A percentile compares a stretch with the other conserved stretches of the same genome.
Conservation (phyloP, 192 early-diverging fungal species). For the Rhizophagus prolifer region DNA sequence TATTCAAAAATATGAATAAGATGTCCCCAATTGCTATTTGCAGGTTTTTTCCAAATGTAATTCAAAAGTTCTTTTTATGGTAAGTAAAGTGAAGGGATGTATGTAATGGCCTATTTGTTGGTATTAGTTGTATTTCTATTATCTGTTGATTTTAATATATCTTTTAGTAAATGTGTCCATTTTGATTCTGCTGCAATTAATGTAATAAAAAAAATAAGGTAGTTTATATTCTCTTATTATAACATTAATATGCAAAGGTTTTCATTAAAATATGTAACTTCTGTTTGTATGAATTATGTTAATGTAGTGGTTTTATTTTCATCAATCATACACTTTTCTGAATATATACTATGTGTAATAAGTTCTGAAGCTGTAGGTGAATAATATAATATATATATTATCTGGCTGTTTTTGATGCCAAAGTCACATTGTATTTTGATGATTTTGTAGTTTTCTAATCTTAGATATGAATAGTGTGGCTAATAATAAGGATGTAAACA, state of each 20-base stretch:
- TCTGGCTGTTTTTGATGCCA: not conserved
- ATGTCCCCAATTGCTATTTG: not conserved
- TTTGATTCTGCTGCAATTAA: not conserved
- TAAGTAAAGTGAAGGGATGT: not conserved
- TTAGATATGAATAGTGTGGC: not conserved
- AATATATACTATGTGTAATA: not conserved
- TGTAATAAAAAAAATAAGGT: not conserved
- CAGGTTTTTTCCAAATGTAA: not conserved
- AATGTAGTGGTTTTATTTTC: conserved; percentile 9
- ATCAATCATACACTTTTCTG: not conserved
- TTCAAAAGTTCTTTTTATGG: not conserved
- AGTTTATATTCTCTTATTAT: not conserved
- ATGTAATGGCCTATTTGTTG: conserved; percentile 10
- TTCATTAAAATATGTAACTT: conserved; percentile 14
- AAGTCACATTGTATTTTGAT: not conserved
- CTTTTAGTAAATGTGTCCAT: not conserved
- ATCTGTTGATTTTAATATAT: conserved; percentile 4
- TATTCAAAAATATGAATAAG: not conserved
- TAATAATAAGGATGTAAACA: not conserved
- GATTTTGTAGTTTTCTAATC: not conserved
- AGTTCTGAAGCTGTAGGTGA: not conserved
- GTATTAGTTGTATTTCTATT: conserved; percentile 8
- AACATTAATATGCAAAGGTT: not conserved
- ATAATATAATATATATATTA: not conserved
- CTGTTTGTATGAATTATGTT: not conserved